Evolutionary conservation across 228 moss, liverwort and hornwort genomes (phyloP).

Genomic region (Sphagnum magellanicum): DNA sequence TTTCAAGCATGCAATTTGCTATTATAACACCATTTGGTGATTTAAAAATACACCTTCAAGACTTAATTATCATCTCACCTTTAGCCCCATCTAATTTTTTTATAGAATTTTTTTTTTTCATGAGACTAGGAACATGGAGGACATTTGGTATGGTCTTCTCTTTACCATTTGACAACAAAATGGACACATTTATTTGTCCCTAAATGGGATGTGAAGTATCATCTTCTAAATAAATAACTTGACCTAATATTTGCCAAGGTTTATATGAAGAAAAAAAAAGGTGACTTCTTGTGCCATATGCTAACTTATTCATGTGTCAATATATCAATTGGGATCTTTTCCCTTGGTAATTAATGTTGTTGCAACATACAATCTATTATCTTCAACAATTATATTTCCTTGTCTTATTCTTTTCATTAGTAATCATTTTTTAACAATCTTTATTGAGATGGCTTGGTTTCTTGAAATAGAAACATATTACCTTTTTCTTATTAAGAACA

Average conservation of each 20-base stretch:
- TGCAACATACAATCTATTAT: background rate
- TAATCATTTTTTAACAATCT: background rate
- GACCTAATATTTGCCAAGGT: background rate
- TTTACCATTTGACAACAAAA: background rate
- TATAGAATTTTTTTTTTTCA: background rate
- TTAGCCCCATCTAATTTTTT: background rate
- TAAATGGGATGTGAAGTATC: too few relatives aligned
- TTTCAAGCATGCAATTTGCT: background rate
- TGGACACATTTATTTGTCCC: background rate
- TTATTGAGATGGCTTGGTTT: background rate
- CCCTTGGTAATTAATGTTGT: background rate
- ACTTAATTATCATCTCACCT: background rate
- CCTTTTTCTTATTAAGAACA: background rate
- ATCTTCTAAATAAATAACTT: background rate
- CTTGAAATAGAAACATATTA: background rate
- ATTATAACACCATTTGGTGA: background rate
- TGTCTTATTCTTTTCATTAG: background rate
- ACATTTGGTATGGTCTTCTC: background rate
- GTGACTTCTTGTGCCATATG: background rate
- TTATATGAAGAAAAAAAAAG: background rate
- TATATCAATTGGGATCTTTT: background rate
- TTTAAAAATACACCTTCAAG: background rate
- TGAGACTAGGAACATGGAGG: background rate
- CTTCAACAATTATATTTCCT: background rate
- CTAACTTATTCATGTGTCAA: background rate